Percentiles rank a stretch among this genome's conserved stretches.
Conservation (phyloP, 805 yeast genomes). For the Kluyveromyces aestuarii region DNA sequence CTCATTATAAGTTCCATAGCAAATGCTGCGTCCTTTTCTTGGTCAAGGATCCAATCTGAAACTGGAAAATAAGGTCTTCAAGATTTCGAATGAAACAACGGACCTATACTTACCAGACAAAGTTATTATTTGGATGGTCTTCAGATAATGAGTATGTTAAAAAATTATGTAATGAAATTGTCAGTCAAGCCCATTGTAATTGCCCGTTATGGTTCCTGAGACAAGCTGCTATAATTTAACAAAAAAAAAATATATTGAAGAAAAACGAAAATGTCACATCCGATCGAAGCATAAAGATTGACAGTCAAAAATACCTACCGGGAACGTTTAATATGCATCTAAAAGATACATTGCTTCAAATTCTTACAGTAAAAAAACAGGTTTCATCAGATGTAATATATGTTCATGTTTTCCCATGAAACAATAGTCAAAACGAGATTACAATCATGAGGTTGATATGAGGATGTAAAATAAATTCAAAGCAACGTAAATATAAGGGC, state of each 20-base stretch:
- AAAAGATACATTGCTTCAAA: no score
- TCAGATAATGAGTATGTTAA: no score
- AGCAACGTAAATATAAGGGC: no score
- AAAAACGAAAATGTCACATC: background rate
- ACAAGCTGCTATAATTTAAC: background rate
- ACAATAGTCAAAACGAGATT: background rate
- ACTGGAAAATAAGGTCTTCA: background rate
- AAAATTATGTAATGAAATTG: no score
- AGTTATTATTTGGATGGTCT: no score
- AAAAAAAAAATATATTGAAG: no score
- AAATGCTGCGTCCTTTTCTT: background rate
- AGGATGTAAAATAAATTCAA: no score
- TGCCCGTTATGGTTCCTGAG: background rate
- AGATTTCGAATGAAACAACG: no score
- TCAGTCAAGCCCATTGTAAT: background rate
- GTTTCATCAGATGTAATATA: no score
- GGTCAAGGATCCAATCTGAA: background rate
- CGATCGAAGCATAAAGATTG: background rate
- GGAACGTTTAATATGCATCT: no score
- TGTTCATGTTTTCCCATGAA: background rate
- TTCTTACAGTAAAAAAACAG: no score
- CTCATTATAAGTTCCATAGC: background rate
- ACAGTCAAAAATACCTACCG: background rate
- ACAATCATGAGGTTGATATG: background rate
- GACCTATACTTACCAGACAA: no score